Conservation (phyloP, 371 early-diverging fungal genomes). For the Apophysomyces variabilis region DNA sequence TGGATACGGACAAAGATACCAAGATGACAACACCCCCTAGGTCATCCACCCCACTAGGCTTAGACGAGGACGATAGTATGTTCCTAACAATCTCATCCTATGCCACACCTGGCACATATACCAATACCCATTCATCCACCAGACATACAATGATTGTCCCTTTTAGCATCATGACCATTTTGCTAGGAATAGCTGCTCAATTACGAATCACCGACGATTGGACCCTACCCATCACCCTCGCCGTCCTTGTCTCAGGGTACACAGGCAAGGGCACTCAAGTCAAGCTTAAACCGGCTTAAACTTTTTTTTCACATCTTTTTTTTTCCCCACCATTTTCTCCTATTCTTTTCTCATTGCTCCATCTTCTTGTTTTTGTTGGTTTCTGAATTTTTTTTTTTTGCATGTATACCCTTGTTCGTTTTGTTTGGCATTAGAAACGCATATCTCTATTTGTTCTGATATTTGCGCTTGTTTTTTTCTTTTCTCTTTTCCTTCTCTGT, state of each 20-base stretch:
- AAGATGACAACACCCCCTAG: conserved; percentile 24
- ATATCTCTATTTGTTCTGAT: no score
- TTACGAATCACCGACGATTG: conserved; percentile 52
- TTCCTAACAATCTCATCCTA: background rate
- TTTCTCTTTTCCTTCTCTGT: background rate
- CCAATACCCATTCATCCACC: background rate
- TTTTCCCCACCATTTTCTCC: no score
- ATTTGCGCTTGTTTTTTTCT: no score
- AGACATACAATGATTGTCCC: background rate
- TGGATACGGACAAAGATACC: conserved; percentile 18
- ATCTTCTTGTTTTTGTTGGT: no score
- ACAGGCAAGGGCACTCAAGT: conserved; percentile 36
- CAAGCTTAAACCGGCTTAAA: conserved; percentile 33
- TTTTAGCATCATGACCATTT: conserved; percentile 10
- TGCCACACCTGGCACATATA: background rate
- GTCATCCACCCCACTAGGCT: conserved; percentile 13
- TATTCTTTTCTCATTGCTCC: no score
- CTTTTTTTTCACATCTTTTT: no score
- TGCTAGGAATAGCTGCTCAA: conserved; percentile 21
- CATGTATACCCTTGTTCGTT: no score
- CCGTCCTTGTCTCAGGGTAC: conserved; percentile 45
- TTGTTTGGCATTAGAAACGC: no score
- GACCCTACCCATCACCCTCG: conserved; percentile 53
- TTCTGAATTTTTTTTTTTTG: no score
- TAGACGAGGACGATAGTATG: background rate